phyloP scores from a whole-genome alignment of 306 rosid species.

The Fagus crenata region DNA sequence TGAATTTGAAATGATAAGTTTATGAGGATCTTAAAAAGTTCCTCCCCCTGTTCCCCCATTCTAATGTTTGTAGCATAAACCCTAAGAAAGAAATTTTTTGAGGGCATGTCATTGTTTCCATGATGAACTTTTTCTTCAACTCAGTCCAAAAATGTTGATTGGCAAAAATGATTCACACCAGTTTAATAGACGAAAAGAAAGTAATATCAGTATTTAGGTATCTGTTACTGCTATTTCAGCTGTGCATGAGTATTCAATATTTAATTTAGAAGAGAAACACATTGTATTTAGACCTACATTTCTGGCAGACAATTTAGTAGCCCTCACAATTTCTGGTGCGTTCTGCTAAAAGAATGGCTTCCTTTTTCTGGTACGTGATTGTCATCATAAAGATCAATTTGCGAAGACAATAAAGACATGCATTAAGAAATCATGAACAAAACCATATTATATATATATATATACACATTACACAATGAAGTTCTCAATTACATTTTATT shows the following conservation, averaged over 20 bases:
- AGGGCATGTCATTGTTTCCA: slow-evolving; percentile 24
- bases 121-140: slow-evolving; percentile 4
- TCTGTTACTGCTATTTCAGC: background rate
- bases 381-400: background rate
- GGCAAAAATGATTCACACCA: background rate
- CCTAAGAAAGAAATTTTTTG: slow-evolving; percentile 9
- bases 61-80: slow-evolving; percentile 15
- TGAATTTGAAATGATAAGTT: background rate
- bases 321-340: too few species aligned
- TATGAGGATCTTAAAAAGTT: background rate
- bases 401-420: background rate
- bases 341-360: too few species aligned
- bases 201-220: background rate
- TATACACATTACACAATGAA: background rate
- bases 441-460: background rate
- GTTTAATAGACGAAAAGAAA: background rate
- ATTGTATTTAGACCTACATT: too few species aligned
- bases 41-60: background rate
- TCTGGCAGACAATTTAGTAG: too few species aligned
- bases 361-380: too few species aligned
- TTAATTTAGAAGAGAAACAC: too few species aligned
- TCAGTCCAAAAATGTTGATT: slow-evolving; percentile 14
- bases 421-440: background rate
- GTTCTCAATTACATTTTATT: background rate
- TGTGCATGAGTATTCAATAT: background rate